Conservation (phyloP, 1,284 basidiomycete genomes). For the Trichosporon sp. region DNA sequence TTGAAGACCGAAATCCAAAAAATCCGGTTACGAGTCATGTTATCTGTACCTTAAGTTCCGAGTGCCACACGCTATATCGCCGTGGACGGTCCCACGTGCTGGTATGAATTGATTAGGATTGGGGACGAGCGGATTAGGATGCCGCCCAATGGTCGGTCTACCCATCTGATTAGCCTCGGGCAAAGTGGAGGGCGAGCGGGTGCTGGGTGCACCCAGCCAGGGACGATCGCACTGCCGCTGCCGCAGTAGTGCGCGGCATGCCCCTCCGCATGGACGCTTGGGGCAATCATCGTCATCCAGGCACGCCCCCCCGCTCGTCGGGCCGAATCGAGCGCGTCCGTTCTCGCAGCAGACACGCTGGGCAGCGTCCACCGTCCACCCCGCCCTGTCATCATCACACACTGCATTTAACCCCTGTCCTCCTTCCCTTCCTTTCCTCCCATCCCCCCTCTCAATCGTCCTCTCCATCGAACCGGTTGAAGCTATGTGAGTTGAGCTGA, state of each 20-base stretch:
- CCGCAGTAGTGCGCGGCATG: not conserved
- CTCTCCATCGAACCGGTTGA: constrained; percentile 7
- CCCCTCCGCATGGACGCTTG: not conserved
- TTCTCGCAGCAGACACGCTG: not conserved
- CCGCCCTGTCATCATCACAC: not conserved
- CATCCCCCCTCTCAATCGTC: constrained; percentile 11
- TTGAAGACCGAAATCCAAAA: constrained; percentile 20
- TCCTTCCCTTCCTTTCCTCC: constrained; percentile 9
- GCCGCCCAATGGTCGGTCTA: not conserved
- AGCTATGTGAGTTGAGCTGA: constrained; percentile 21
- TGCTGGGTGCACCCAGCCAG: no score
- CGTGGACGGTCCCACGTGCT: constrained; percentile 1
- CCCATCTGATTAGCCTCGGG: not conserved
- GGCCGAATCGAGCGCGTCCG: constrained; percentile 7
- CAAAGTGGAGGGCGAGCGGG: not conserved
- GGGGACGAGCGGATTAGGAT: not conserved
- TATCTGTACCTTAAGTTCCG: constrained; percentile 5
- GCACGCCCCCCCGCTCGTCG: constrained; percentile 10
- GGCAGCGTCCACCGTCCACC: not conserved
- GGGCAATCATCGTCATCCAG: constrained; percentile 17
- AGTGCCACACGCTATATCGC: constrained; percentile 18
- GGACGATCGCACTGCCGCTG: no score
- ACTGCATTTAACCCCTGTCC: not conserved
- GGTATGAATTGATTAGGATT: constrained; percentile 1
- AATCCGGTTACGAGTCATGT: constrained; percentile 14